phyloP scores from a whole-genome alignment of 2,329 filamentous ascomycete genomes.

The Diplodia corticola region DNA sequence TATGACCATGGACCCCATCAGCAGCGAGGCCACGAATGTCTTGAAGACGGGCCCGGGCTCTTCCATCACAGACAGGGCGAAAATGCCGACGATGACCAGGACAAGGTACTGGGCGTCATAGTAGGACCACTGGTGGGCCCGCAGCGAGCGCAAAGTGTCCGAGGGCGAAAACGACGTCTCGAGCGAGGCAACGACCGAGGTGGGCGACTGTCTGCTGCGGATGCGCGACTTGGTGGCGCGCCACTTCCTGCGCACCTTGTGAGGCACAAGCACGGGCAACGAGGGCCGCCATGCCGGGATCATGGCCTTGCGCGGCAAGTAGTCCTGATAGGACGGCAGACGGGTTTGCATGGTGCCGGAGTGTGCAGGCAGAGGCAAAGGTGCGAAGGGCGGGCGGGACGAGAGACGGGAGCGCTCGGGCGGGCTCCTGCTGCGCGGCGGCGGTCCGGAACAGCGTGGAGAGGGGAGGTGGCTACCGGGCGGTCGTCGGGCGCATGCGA shows the following conservation, averaged over 20 bases:
- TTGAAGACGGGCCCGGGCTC: slow-evolving; percentile 76
- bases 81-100: slow-evolving; percentile 70
- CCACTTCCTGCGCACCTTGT: slow-evolving; percentile 66
- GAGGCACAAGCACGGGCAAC: slow-evolving; percentile 52
- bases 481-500: slow-evolving; percentile 22
- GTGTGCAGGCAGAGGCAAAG: neutral
- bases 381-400: slow-evolving; percentile 8
- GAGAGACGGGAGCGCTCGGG: slow-evolving; percentile 11
- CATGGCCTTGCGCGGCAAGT: slow-evolving; percentile 21
- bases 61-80: slow-evolving; percentile 80
- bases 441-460: slow-evolving; percentile 14
- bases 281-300: slow-evolving; percentile 22
- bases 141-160: slow-evolving; percentile 74
- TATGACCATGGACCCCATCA: slow-evolving; percentile 71
- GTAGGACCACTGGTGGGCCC: slow-evolving; percentile 74
- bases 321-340: slow-evolving; percentile 22
- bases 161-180: slow-evolving; percentile 80
- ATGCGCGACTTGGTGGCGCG: slow-evolving; percentile 63
- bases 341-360: slow-evolving; percentile 20
- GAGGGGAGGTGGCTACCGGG: slow-evolving; percentile 4
- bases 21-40: slow-evolving; percentile 66
- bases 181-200: slow-evolving; percentile 72
- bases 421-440: slow-evolving; percentile 21
- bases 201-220: slow-evolving; percentile 64
- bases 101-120: slow-evolving; percentile 85